Base-by-base conservation (phyloP, 805 yeast species). In the Metschnikowia lochheadii region DNA sequence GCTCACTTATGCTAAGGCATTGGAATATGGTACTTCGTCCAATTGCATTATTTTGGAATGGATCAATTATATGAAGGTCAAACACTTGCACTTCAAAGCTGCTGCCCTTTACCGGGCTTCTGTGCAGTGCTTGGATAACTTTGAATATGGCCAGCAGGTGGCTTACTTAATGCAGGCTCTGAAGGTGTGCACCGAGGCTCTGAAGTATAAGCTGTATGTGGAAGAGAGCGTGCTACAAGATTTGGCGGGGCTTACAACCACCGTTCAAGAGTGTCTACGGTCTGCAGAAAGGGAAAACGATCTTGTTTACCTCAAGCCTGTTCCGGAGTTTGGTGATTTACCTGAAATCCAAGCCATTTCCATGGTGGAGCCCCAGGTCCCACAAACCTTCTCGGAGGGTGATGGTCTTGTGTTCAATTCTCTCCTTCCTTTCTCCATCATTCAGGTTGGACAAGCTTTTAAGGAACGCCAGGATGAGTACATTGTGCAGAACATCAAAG, bases 261-360 rank as follows among this genome's bases (percentile, higher is more conserved):
- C 75, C 2, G 71, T 87, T 1, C 61, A 67, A 8, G 75, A 72
- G 1, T 72, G 76, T 1, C 60, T 84, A 8, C 66, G 72, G 15
- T 70, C 78, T 2, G 81, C 91, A 0, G 89, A 86, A 55, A 77
- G 83, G 56, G 97, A 90, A 56, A 90, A 90, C 62, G 91, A 89
- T 60, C 71, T 89, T 57, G 83, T 91, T 5, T 88, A 89, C 64
- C 67, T 87, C 37, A 84, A 86, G 51, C 68, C 72, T 1, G 82
- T 89, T 0, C 95, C 96, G 0, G 57, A 54, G 1, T 59, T 56
- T 6, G 51, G 61, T 0, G 69, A 73, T 1, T 56, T 82, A 1
- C 70, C 79, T 0, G 58, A 70, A 0, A 69, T 83, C 3, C 61
- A 66, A 1, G 77, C 78, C 1, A 83, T 82, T 0, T 64, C 78